phyloP scores from a whole-genome alignment of 2,329 filamentous ascomycete species.

The Xylaria sp. region DNA sequence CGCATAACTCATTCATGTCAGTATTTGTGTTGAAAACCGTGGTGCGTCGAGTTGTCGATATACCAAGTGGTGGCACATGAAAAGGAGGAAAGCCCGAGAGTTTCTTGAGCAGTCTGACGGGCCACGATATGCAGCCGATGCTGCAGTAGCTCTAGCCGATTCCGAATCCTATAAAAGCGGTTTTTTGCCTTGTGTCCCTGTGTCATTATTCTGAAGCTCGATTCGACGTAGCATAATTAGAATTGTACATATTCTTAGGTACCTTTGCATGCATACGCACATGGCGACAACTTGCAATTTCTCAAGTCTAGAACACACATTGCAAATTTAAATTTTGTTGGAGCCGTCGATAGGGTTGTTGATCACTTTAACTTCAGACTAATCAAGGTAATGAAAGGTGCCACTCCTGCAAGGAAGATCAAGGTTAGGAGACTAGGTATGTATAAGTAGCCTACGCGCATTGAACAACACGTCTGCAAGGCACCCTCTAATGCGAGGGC shows the following conservation, averaged over 20 bases:
- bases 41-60: background rate
- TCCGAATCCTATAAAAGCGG: constrained; percentile 20
- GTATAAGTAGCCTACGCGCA: background rate
- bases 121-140: background rate
- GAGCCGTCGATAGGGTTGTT: background rate
- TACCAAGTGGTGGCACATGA: background rate
- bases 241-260: no score
- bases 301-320: background rate
- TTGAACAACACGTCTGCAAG: background rate
- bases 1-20: background rate
- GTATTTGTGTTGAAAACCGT: constrained; percentile 2
- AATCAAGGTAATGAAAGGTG: background rate
- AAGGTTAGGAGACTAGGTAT: background rate
- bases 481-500: background rate
- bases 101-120: background rate
- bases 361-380: background rate
- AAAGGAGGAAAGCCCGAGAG: background rate
- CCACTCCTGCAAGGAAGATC: background rate
- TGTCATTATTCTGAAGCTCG: background rate
- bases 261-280: background rate
- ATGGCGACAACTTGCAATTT: background rate
- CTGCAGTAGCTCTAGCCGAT: constrained; percentile 10
- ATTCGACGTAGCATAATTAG: background rate
- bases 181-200: background rate
- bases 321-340: background rate